phyloP scores from a whole-genome alignment of 768 basidiomycete genomes.

The Lentinula raphanica region DNA sequence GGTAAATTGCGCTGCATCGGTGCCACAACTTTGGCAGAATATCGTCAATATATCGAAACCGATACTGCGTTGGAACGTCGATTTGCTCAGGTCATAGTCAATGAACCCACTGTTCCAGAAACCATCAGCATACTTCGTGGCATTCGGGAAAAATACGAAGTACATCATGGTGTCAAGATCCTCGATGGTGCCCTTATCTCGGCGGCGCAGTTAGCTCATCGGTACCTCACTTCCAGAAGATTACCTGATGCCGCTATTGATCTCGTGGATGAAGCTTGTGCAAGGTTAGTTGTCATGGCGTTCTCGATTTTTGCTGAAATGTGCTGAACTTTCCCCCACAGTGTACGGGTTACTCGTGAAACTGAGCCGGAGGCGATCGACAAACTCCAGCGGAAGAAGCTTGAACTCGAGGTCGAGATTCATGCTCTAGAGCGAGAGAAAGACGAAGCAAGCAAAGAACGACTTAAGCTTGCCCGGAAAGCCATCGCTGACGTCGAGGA shows the following conservation, averaged over 20 bases:
- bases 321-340: conserved; percentile 25
- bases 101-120: conserved; percentile 84
- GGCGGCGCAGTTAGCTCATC: conserved; percentile 88
- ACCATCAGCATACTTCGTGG: conserved; percentile 93
- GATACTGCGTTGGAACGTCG: conserved; percentile 88
- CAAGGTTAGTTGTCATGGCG: conserved; percentile 48
- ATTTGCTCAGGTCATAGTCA: conserved; percentile 90
- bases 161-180: conserved; percentile 87
- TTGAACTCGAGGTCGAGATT: conserved; percentile 91
- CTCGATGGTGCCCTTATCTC: conserved; percentile 82
- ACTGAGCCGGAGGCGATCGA: conserved; percentile 93
- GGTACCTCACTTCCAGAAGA: conserved; percentile 80
- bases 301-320: background rate
- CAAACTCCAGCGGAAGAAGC: conserved; percentile 78
- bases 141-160: conserved; percentile 84
- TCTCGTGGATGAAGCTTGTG: conserved; percentile 88
- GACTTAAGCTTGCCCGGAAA: conserved; percentile 68
- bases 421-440: conserved; percentile 93
- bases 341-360: conserved; percentile 88
- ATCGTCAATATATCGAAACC: conserved; percentile 89
- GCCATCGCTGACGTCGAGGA: conserved; percentile 82
- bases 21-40: conserved; percentile 90
- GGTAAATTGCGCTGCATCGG: conserved; percentile 61
- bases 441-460: conserved; percentile 82
- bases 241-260: conserved; percentile 88